Conservation (phyloP, 805 yeast species). For the Wickerhamomyces kurtzmanii region DNA sequence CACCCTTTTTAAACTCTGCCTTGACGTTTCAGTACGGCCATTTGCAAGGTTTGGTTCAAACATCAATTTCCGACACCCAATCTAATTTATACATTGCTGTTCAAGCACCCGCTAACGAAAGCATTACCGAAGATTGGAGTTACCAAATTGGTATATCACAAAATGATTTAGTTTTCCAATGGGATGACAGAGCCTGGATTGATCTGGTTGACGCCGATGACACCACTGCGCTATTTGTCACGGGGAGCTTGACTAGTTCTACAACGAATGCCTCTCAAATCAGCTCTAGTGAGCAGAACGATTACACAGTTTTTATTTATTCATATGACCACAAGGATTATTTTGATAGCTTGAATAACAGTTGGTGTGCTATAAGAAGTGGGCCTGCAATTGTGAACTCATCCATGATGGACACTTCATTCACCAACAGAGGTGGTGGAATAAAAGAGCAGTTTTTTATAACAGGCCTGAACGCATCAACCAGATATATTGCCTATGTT, state of each 20-base stretch:
- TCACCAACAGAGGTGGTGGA: slow-evolving; percentile 36
- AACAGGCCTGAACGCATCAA: slow-evolving; percentile 47
- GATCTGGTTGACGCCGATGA: slow-evolving; percentile 62
- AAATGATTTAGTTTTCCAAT: slow-evolving; percentile 53
- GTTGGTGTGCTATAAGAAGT: slow-evolving; percentile 64
- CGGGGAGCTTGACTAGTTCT: slow-evolving; percentile 35
- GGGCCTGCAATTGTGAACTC: slow-evolving; percentile 30
- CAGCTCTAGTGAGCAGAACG: slow-evolving; percentile 2
- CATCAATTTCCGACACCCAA: background rate
- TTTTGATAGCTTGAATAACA: slow-evolving; percentile 31
- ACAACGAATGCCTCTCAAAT: slow-evolving; percentile 4
- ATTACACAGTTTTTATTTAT: slow-evolving; percentile 37
- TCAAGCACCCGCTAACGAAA: no score
- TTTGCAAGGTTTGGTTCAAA: slow-evolving; percentile 1
- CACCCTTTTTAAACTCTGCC: background rate
- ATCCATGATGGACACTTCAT: slow-evolving; percentile 22
- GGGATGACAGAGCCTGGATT: slow-evolving; percentile 52
- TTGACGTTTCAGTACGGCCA: background rate
- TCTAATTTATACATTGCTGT: background rate
- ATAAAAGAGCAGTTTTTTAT: slow-evolving; percentile 55
- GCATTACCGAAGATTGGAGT: slow-evolving; percentile 39
- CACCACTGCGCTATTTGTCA: slow-evolving; percentile 53
- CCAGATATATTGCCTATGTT: slow-evolving; percentile 57
- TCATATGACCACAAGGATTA: slow-evolving; percentile 25
- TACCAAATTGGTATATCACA: slow-evolving; percentile 62